Evolutionary conservation across 352 stramenopile genomes (phyloP).

Genomic region (Phytophthora ohioensis): DNA sequence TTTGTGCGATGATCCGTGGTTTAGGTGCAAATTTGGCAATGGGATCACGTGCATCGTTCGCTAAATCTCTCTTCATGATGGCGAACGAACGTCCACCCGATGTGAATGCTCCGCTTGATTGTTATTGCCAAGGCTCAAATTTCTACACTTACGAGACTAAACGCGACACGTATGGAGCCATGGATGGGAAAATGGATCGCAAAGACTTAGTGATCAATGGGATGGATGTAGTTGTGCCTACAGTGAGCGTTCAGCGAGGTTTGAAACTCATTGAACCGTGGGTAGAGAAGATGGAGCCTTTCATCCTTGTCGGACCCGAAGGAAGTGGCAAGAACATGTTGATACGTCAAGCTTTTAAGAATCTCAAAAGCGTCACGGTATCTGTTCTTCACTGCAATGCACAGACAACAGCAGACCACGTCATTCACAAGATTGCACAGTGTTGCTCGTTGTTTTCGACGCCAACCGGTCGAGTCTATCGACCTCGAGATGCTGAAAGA

Average conservation of each 20-base stretch:
- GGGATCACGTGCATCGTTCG: constrained; percentile 78
- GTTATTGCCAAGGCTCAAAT: constrained; percentile 77
- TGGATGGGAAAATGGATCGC: constrained; percentile 72
- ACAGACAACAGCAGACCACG: constrained; percentile 93
- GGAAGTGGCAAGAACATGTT: constrained; percentile 96
- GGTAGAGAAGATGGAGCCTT: constrained; percentile 94
- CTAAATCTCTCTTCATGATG: constrained; percentile 94
- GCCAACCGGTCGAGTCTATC: constrained; percentile 91
- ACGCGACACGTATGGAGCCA: constrained; percentile 75
- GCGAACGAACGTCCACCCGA: constrained; percentile 91
- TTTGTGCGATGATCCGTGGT: constrained; percentile 92
- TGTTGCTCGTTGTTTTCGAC: constrained; percentile 95
- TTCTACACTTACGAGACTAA: constrained; percentile 86
- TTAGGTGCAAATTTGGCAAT: constrained; percentile 93
- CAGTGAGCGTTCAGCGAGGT: constrained; percentile 86
- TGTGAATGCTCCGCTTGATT: constrained; percentile 88
- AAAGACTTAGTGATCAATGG: constrained; percentile 52
- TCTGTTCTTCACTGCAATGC: constrained; percentile 95
- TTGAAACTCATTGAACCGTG: constrained; percentile 91
- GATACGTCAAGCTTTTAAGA: constrained; percentile 91
- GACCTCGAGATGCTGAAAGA: constrained; percentile 91
- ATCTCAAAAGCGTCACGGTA: constrained; percentile 76
- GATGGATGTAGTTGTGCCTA: constrained; percentile 67
- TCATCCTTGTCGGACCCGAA: constrained; percentile 95
- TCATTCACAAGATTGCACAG: constrained; percentile 96